Evolutionary conservation across 1,284 basidiomycete genomes (phyloP), one percentile per base, ranked within the genome.

Genomic region (Naganishia cerealis): DNA sequence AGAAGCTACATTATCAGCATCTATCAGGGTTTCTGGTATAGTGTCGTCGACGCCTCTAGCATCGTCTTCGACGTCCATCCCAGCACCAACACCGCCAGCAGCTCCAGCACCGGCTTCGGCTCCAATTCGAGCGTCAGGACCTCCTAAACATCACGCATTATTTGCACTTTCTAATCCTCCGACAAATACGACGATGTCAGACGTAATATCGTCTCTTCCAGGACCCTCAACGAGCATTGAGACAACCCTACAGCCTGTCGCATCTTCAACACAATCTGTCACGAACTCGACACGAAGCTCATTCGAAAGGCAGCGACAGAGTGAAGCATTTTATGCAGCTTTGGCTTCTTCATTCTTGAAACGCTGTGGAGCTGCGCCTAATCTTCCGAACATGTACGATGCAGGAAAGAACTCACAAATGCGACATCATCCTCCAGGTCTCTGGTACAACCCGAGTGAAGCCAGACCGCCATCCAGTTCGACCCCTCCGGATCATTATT

Each of bases 291-390:
- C 39, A 1, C 58, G 58, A 48, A 8, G 21, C 15, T 29, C 38
- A 26, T 24, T 53, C 24, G 61, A 52, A 24, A 53, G 50, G 38
- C 50, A 52, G 12, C 50, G 61, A 54, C 61, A 63, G 33, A 63
- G 53, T 24, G 61, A 63, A 40, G 38, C 61, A 12, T 52, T 63
- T 7, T 63, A 63, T 21, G 61, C 50, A 0, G 50, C 61, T 4
- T 24, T 63, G 21, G 61, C 61, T 9, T 50, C 61, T n/a, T 54
- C 26, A 5, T 63, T 63, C 33, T 43, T 63, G 52, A 63, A 53
- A 13, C 61, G 61, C 5, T 63, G 61, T 42, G 61, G 50, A 42
- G 52, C 61, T n/a, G 29, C 50, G 21, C 39, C 61, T 8, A 50
- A 52, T 16, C 24, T 52, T 3, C 36, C 15, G 15, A 15, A 21